phyloP scores from a whole-genome alignment of 495 filamentous ascomycete genomes.

The Beverwykella pulmonaria region DNA sequence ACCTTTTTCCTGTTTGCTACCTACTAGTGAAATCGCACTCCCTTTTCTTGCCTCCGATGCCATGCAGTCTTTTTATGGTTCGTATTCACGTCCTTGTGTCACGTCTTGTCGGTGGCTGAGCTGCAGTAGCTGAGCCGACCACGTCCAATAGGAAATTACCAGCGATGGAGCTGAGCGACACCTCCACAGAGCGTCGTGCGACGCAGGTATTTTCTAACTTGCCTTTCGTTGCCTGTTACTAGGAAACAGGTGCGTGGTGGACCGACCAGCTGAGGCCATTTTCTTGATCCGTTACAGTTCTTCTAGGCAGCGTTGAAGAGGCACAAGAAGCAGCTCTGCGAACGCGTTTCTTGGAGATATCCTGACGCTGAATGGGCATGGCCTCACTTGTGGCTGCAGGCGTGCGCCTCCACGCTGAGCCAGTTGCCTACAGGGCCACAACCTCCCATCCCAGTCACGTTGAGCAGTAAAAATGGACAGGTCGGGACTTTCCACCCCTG shows the following conservation, averaged over 20 bases:
- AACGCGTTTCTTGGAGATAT: not conserved
- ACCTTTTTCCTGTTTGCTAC: too few species aligned
- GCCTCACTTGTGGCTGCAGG: not conserved
- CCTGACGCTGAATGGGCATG: not conserved
- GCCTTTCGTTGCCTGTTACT: not conserved
- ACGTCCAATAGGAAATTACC: not conserved
- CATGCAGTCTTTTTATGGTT: not conserved
- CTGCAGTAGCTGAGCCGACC: conserved; percentile 1
- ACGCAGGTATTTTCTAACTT: not conserved
- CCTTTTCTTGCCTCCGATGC: not conserved
- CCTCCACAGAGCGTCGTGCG: not conserved
- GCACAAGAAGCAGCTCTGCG: not conserved
- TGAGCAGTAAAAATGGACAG: not conserved
- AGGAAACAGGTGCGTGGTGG: not conserved
- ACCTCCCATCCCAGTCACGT: not conserved
- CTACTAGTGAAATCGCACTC: not conserved
- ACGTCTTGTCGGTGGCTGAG: conserved; percentile 1
- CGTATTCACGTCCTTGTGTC: not conserved
- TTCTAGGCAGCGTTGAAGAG: not conserved
- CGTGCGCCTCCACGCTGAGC: not conserved
- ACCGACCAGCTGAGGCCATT: not conserved
- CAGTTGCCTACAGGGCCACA: not conserved
- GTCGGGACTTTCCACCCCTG: not conserved
- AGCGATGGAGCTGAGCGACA: not conserved
- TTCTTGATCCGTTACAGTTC: not conserved